Conservation (phyloP, 2,329 filamentous ascomycete species). For the Neopestalotiopsis sp. region DNA sequence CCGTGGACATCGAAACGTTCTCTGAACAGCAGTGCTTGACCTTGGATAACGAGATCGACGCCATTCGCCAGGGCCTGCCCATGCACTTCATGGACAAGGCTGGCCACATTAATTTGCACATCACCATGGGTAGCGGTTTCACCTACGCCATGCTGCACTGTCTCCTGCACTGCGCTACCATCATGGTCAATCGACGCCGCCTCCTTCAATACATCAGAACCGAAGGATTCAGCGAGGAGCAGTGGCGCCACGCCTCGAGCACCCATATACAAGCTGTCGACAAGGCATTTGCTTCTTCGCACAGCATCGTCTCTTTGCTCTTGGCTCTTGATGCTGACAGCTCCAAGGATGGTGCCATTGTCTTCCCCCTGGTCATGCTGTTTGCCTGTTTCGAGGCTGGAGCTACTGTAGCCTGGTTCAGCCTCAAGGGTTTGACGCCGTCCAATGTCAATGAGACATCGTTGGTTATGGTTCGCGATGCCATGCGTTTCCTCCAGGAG, state of each 20-base stretch:
- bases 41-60: conserved; percentile 60
- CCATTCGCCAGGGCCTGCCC: conserved; percentile 58
- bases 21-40: conserved; percentile 57
- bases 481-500: conserved; percentile 62
- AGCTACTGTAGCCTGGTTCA: conserved; percentile 65
- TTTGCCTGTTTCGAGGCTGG: conserved; percentile 67
- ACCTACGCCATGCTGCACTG: conserved; percentile 68
- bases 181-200: conserved; percentile 64
- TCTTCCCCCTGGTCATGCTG: conserved; percentile 67
- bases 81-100: conserved; percentile 67
- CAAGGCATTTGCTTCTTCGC: conserved; percentile 62
- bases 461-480: conserved; percentile 61
- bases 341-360: conserved; percentile 63
- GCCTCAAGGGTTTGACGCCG: conserved; percentile 64
- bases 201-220: conserved; percentile 63
- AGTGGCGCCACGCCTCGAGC: conserved; percentile 55
- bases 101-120: conserved; percentile 65
- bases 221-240: conserved; percentile 56
- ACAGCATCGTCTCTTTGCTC: conserved; percentile 61
- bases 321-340: conserved; percentile 59
- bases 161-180: conserved; percentile 63
- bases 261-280: conserved; percentile 58
- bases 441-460: conserved; percentile 62
- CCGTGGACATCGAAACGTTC: conserved; percentile 55
- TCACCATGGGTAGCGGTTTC: conserved; percentile 68